Conservation (phyloP, 1,284 basidiomycete species). For the Boletus putidus region DNA sequence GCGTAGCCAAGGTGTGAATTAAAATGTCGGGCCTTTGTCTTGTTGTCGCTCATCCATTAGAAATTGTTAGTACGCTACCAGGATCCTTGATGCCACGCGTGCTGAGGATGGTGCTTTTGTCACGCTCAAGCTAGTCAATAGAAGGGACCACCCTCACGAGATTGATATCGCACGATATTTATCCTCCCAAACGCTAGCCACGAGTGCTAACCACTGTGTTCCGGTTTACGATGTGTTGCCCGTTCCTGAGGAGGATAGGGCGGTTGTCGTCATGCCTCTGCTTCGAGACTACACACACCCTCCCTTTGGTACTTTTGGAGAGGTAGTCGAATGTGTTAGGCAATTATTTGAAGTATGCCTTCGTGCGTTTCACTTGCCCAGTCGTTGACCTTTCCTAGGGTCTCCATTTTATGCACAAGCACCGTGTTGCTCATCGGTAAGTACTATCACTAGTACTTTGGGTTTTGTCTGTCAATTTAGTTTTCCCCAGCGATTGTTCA, state of each 20-base stretch:
- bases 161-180: constrained; percentile 30
- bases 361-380: rapidly evolving
- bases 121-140: constrained; percentile 35
- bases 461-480: background rate
- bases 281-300: constrained; percentile 27
- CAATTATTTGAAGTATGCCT: constrained; percentile 42
- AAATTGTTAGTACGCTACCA: constrained; percentile 11
- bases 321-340: constrained; percentile 36
- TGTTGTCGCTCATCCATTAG: background rate
- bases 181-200: constrained; percentile 16
- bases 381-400: constrained; percentile 15
- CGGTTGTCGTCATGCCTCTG: constrained; percentile 38
- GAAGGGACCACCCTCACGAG: constrained; percentile 26
- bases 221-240: constrained; percentile 36
- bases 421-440: constrained; percentile 28
- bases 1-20: background rate
- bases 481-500: constrained; percentile 18
- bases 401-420: constrained; percentile 8
- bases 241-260: constrained; percentile 14
- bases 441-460: rapidly evolving
- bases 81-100: constrained; percentile 38
- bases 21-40: no score
- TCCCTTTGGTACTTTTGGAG: constrained; percentile 37
- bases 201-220: constrained; percentile 38
- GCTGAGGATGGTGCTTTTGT: constrained; percentile 34